Base-by-base conservation (phyloP, 179 eudicot genomes). In the Beta macrorhiza region DNA sequence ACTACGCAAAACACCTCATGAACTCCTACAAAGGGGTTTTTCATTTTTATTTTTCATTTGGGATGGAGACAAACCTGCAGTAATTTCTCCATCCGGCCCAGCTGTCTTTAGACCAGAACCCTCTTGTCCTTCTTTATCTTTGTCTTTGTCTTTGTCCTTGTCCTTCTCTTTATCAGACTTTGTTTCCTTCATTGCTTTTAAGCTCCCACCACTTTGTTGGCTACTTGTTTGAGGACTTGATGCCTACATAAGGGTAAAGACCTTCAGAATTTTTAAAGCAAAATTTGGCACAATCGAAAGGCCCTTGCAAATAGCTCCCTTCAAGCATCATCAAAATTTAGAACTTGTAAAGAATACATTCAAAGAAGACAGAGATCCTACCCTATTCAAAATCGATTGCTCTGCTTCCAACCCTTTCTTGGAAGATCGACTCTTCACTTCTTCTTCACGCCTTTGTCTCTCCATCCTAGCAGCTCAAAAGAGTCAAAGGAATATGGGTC, bases 381-480 rank as follows among this genome's bases (percentile, higher is more conserved):
- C 99, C 93, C 99, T 93, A 84, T 95, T 95, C 56, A 86, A 83
- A 20, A 88, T 82, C 45, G 99, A 88, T 74, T 91, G 97, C 80
- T 97, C 99, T 7, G 98, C 88, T 2, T 97, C 98, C 63, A 67
- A 57, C 14, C 81, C 86, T 87, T 88, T 97, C 84, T 84, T 95
- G 72, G 99, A 97, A 75, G 98, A 86, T 80, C 95, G 90, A 42
- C 81, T 88, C 83, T 92, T 97, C 53, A 83, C 72, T 85, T 97
- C 99, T 9, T 97, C 99, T 82, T 97, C 99, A 51, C 98, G 92
- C 22, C 97, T 86, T 78, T 97, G 99, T 87, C 99, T 97, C 85
- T 97, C 99, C 98, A 97, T 97, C 87, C 99, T 97, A 90, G 73
- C 80, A 83, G 78, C 56, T 83, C 79, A 74, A 62, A 78, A 62